Evolutionary conservation across 805 yeast genomes (phyloP).

Genomic region (Metschnikowia lunata): DNA sequence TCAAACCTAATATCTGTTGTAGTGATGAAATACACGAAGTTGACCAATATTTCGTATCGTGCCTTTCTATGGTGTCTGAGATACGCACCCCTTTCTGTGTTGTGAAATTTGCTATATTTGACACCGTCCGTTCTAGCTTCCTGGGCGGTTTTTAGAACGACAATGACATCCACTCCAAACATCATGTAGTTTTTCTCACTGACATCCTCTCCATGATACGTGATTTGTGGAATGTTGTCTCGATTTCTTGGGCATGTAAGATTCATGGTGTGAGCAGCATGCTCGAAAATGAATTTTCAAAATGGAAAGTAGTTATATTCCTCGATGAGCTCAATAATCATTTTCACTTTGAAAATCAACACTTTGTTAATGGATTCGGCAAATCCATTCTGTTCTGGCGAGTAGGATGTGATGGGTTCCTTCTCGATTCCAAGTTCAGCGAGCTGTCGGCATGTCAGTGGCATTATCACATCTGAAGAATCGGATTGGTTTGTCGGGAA

Average conservation of each 20-base stretch:
- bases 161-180: not conserved
- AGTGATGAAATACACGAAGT: not conserved
- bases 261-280: not conserved
- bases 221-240: not conserved
- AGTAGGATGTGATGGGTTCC: not conserved
- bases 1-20: not conserved
- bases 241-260: not conserved
- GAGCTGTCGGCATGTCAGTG: not conserved
- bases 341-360: not conserved
- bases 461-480: slow-evolving; percentile 1
- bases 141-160: not conserved
- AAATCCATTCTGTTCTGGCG: not conserved
- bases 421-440: not conserved
- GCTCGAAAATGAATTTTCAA: not conserved
- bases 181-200: not conserved
- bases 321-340: not conserved
- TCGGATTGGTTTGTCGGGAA: not conserved
- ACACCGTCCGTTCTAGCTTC: not conserved
- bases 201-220: not conserved
- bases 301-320: not conserved
- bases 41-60: not conserved
- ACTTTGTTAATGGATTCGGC: not conserved
- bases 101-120: not conserved
- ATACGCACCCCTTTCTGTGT: not conserved
- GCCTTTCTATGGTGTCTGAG: not conserved